These are phyloP conservation scores for Neopestalotiopsis rosae DNA, from an alignment of 2,329 filamentous ascomycete species.

Conservation along the genomic window DNA sequence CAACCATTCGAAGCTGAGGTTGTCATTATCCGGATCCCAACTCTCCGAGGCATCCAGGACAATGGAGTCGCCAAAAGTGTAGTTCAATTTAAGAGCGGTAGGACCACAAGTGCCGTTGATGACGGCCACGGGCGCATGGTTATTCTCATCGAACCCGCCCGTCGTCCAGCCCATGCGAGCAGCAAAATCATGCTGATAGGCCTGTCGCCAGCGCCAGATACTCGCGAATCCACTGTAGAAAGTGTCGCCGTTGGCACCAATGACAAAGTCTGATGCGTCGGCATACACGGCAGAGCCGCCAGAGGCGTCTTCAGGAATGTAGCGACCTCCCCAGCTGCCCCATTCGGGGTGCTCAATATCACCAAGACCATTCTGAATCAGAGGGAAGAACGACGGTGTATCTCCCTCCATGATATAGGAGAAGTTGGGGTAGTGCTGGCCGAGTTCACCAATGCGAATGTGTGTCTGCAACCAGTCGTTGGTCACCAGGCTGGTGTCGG, in stretches of 20 bases:
- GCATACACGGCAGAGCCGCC: not conserved
- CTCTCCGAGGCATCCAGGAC: constrained; percentile 4
- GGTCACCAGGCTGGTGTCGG: constrained; percentile 34
- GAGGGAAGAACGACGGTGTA: constrained; percentile 47
- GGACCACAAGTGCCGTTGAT: constrained; percentile 8
- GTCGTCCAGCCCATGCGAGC: constrained; percentile 38
- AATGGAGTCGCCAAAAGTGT: not conserved
- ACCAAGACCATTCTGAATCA: constrained; percentile 49
- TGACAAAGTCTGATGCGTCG: constrained; percentile 4
- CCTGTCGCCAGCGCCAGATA: constrained; percentile 40
- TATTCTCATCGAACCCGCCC: constrained; percentile 21
- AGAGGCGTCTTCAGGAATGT: constrained; percentile 36
- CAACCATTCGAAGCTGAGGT: constrained; percentile 6
- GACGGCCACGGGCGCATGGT: constrained; percentile 16
- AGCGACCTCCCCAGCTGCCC: constrained; percentile 50
- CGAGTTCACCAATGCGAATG: constrained; percentile 48
- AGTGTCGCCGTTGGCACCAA: not conserved
- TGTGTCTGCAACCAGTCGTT: constrained; percentile 52
- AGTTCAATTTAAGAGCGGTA: not conserved
- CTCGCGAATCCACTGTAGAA: constrained; percentile 26
- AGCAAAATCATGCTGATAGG: constrained; percentile 40
- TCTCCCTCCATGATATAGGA: constrained; percentile 53
- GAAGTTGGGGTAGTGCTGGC: constrained; percentile 44
- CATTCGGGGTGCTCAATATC: constrained; percentile 45
- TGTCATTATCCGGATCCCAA: constrained; percentile 15